Evolutionary conservation across 306 rosid genomes (phyloP).

Genomic region (Castanopsis chinensis): DNA sequence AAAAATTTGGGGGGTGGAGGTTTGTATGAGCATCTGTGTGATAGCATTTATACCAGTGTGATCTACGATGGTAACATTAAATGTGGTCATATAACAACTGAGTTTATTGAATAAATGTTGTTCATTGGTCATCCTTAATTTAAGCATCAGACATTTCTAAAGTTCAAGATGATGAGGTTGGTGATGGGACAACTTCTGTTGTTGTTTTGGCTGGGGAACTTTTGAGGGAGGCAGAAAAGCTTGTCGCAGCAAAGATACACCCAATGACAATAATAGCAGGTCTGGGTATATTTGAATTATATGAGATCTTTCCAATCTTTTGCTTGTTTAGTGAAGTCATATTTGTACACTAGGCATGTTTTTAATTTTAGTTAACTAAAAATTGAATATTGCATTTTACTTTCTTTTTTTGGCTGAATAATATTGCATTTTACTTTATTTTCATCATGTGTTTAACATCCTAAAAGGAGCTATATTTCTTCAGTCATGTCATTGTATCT

Average conservation of each 20-base stretch:
- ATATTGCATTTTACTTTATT: neutral
- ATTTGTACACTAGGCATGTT: neutral
- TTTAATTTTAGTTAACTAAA: neutral
- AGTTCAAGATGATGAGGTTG: constrained; percentile 99
- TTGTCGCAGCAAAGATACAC: constrained; percentile 86
- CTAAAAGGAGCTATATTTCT: neutral
- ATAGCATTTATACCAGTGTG: neutral
- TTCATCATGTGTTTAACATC: neutral
- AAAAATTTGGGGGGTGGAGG: too few species aligned
- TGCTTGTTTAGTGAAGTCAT: neutral
- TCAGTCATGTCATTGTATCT: neutral
- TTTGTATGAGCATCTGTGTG: neutral
- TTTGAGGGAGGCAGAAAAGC: constrained; percentile 91
- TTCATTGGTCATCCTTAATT: constrained; percentile 45
- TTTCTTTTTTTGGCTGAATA: neutral
- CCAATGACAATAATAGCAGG: constrained; percentile 99
- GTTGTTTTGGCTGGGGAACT: constrained; percentile 99
- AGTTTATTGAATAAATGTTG: neutral
- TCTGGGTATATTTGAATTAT: constrained; percentile 24
- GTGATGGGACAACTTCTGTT: constrained; percentile 98
- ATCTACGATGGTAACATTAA: neutral
- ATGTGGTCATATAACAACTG: neutral
- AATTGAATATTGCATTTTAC: neutral
- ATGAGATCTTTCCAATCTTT: neutral
- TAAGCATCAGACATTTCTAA: constrained; percentile 74